These are phyloP conservation scores for Colletotrichum paranaense DNA, from an alignment of 2,329 filamentous ascomycete species.

Conservation along the genomic window DNA sequence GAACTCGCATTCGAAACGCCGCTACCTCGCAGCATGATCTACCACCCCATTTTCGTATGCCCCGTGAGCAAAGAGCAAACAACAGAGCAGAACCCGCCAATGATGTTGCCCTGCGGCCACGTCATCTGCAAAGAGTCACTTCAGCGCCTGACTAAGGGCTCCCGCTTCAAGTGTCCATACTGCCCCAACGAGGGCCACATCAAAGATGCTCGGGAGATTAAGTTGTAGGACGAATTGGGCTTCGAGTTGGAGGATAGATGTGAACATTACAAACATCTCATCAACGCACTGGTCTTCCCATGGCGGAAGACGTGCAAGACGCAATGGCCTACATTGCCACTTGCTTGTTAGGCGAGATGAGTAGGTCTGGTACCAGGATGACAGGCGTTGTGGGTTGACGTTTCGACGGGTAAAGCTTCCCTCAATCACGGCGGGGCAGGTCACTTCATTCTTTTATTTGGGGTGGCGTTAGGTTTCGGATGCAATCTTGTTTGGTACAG, in stretches of 20 bases:
- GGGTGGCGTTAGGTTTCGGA: background rate
- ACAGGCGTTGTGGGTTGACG: background rate
- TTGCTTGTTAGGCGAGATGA: background rate
- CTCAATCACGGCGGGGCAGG: background rate
- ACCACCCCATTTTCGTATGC: slow-evolving; percentile 98
- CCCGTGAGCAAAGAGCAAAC: slow-evolving; percentile 97
- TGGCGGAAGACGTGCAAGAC: background rate
- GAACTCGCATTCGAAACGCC: slow-evolving; percentile 86
- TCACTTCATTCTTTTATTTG: background rate
- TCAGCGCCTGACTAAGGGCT: slow-evolving; percentile 81
- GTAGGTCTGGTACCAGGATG: too few species aligned
- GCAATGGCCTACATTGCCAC: background rate
- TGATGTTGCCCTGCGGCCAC: slow-evolving; percentile 97
- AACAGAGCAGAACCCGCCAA: slow-evolving; percentile 91
- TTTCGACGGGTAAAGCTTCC: background rate
- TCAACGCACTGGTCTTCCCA: slow-evolving; percentile 1
- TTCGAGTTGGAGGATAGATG: background rate
- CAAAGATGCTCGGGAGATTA: slow-evolving; percentile 80
- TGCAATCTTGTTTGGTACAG: background rate
- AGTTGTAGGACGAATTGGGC: slow-evolving; percentile 57
- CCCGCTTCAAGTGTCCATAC: slow-evolving; percentile 94
- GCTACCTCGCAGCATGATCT: slow-evolving; percentile 71
- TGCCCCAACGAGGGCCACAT: slow-evolving; percentile 87
- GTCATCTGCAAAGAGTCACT: slow-evolving; percentile 90
- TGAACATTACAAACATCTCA: background rate